phyloP scores from a whole-genome alignment of 2,329 filamentous ascomycete genomes.

The Xylaria polymorpha region DNA sequence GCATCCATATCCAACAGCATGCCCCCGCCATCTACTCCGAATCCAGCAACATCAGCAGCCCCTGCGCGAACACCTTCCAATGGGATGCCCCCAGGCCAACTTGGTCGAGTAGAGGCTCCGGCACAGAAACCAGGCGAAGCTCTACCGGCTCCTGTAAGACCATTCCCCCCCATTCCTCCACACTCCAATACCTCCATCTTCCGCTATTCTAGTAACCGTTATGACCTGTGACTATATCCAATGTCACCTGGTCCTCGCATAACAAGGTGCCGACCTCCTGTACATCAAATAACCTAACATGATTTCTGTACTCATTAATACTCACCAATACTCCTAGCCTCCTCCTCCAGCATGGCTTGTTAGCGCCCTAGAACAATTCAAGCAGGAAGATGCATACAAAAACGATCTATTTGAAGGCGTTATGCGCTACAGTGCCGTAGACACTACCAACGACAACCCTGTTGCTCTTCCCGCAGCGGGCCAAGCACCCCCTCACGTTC shows the following conservation, averaged over 20 bases:
- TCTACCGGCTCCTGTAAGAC: constrained; percentile 70
- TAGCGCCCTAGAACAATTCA: constrained; percentile 76
- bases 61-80: constrained; percentile 41
- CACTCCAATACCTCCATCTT: constrained; percentile 46
- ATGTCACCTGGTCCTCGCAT: constrained; percentile 36
- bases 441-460: constrained; percentile 75
- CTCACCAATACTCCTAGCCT: constrained; percentile 65
- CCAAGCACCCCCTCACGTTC: constrained; percentile 70
- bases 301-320: constrained; percentile 45
- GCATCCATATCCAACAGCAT: constrained; percentile 51
- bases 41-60: constrained; percentile 43
- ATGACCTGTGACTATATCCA: constrained; percentile 47
- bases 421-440: constrained; percentile 90
- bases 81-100: constrained; percentile 61
- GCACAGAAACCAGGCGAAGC: constrained; percentile 69
- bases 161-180: constrained; percentile 38
- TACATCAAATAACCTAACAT: constrained; percentile 17
- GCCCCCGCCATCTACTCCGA: constrained; percentile 52
- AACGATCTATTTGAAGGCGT: constrained; percentile 86
- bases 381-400: constrained; percentile 72
- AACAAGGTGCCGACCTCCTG: constrained; percentile 27
- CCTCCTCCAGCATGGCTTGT: constrained; percentile 88
- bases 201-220: constrained; percentile 48
- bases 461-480: constrained; percentile 63
- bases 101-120: constrained; percentile 76